A percentile compares a stretch with the other conserved stretches of the same genome.
These are phyloP conservation scores for Amylostereum chailletii DNA, from an alignment of 1,284 basidiomycete species.

Conservation along the genomic window DNA sequence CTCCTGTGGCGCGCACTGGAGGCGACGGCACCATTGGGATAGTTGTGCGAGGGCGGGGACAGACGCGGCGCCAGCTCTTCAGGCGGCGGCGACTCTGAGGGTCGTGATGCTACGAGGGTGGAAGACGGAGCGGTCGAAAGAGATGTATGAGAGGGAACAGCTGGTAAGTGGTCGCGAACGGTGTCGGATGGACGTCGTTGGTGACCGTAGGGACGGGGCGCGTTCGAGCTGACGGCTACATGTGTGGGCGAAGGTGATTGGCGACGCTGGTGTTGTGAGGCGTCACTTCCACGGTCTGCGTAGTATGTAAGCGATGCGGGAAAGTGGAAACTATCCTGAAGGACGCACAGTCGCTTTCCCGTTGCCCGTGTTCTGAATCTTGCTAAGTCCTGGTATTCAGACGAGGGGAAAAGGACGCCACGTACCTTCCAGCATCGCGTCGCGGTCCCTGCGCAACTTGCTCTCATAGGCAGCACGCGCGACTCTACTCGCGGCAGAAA, in stretches of 20 bases:
- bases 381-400: too few species aligned
- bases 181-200: constrained; percentile 69
- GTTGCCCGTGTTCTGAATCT: too few species aligned
- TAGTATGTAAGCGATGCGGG: neutral
- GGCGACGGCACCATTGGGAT: constrained; percentile 12
- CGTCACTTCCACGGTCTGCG: constrained; percentile 18
- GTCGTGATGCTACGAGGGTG: constrained; percentile 9
- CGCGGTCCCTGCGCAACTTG: too few species aligned
- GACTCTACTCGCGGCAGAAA: too few species aligned
- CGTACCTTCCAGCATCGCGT: too few species aligned
- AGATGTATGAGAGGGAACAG: constrained; percentile 3
- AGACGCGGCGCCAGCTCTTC: constrained; percentile 24
- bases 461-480: too few species aligned
- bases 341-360: too few species aligned
- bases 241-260: constrained; percentile 50
- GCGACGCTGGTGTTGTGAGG: constrained; percentile 22
- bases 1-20: constrained; percentile 31
- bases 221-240: constrained; percentile 17
- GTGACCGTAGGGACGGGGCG: constrained; percentile 30
- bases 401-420: too few species aligned
- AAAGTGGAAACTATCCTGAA: neutral
- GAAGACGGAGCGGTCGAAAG: constrained; percentile 6
- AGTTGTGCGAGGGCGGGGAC: constrained; percentile 17
- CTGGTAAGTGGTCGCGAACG: constrained; percentile 34
- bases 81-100: constrained; percentile 27